Evolutionary conservation across 345 rosid genomes (phyloP).

Genomic region (Isatis tinctoria): DNA sequence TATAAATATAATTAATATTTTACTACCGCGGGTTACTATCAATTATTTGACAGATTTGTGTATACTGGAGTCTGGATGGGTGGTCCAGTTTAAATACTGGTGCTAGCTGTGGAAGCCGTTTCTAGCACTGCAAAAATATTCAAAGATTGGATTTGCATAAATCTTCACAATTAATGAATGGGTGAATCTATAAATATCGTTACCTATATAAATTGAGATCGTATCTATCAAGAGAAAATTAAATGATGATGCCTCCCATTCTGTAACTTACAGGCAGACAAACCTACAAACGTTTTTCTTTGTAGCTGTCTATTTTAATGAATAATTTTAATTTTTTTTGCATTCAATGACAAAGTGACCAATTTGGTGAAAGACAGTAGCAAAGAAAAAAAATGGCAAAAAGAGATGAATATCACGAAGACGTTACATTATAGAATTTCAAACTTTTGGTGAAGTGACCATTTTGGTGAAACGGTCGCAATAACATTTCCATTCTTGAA

Average conservation of each 20-base stretch:
- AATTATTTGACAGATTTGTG: too few relatives aligned
- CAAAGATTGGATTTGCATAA: conserved; percentile 22
- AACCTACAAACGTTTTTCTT: neutral
- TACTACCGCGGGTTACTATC: too few relatives aligned
- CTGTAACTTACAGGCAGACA: neutral
- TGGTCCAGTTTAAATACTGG: conserved; percentile 14
- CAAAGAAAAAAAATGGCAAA: neutral
- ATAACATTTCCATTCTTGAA: neutral
- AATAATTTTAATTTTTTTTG: neutral
- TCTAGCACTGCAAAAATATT: conserved; percentile 13
- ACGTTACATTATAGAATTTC: too few relatives aligned
- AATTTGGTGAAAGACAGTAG: neutral
- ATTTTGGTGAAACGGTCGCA: neutral
- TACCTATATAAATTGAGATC: neutral
- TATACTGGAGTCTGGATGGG: too few relatives aligned
- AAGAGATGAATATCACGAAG: neutral
- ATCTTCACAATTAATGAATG: conserved; percentile 23
- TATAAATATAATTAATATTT: too few relatives aligned
- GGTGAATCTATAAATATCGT: neutral
- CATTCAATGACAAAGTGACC: neutral
- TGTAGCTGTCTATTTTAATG: neutral
- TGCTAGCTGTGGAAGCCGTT: conserved; percentile 10
- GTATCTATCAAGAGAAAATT: conserved; percentile 2
- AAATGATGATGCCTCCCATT: conserved; percentile 1
- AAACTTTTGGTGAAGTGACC: too few relatives aligned